Evolutionary conservation across 306 rosid genomes (phyloP), one percentile per base, ranked within the genome.

Genomic region (Parietaria judaica): DNA sequence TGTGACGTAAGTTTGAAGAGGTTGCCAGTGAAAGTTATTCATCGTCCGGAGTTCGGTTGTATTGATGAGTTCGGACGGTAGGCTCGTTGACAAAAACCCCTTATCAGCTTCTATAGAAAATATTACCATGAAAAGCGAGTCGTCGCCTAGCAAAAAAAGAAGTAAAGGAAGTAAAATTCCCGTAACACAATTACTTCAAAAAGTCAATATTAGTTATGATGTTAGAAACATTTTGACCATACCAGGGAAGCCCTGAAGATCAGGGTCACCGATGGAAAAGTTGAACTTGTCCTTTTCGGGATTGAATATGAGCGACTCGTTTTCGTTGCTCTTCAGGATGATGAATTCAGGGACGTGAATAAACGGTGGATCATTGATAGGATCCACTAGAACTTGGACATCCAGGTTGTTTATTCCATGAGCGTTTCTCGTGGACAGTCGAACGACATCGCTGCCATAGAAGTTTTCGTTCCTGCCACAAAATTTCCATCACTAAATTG

Each of bases 341-440:
- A 89, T 84, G 66, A 78, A 66, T 70, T 72, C 67, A 45, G 92
- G 97, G 57, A 36, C 81, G 46, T 63, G 80, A 78, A 89, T 80
- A 69, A 67, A 84, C 54, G 97, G 95, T 58, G 94, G 85, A 61
- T 89, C 97, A 56, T 86, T 89, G 51, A 89, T 76, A 36, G 97
- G 92, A 50, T 86, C 92, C 44, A 89, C 83, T 37, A 65, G 59
- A 56, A 89, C 64, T 39, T 90, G 97, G 70, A 89, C 71, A 31
- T 66, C 79, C 63, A 89, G 60, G 16, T 74, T 74, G 60, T 82
- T 86, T 48, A 74, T 64, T 57, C 97, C 97, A 63, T 89, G 77
- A 68, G 61, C 80, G 54, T 84, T 86, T 75, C 66, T 84, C 3
- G 87, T 78, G 16, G 83, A 72, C 36, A 89, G 64, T 75, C 71